Percentiles rank a stretch among this genome's conserved stretches.
Evolutionary conservation across 2,329 filamentous ascomycete species (phyloP).

Genomic region (Pleomassaria siparia): DNA sequence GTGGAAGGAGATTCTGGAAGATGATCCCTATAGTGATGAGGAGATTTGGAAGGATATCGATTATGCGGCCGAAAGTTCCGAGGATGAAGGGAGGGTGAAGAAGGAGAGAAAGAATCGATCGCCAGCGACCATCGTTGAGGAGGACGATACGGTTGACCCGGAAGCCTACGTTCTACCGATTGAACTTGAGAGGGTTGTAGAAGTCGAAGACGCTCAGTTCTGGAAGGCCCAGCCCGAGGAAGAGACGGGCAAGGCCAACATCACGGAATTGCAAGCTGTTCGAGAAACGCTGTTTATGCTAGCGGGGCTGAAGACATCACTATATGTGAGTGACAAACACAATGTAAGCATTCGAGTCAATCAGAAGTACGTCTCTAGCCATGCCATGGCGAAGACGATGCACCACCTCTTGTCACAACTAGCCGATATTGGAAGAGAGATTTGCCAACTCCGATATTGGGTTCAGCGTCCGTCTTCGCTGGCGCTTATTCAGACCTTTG

Average conservation of each 20-base stretch:
- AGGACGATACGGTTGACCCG: conserved; percentile 41
- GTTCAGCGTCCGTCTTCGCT: conserved; percentile 33
- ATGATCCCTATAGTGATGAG: conserved; percentile 72
- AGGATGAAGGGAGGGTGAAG: conserved; percentile 53
- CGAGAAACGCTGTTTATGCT: conserved; percentile 87
- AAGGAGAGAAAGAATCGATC: conserved; percentile 24
- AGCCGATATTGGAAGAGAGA: conserved; percentile 50
- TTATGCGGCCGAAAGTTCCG: conserved; percentile 66
- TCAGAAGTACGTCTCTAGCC: conserved; percentile 42
- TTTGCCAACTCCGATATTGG: conserved; percentile 56
- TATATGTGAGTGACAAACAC: conserved; percentile 57
- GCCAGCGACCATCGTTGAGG: conserved; percentile 39
- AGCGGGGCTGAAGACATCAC: conserved; percentile 70
- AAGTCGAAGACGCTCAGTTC: conserved; percentile 50
- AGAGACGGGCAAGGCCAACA: conserved; percentile 24
- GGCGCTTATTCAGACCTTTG: conserved; percentile 67
- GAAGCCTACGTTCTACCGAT: conserved; percentile 33
- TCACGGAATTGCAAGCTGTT: conserved; percentile 72
- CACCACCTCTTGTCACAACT: conserved; percentile 48
- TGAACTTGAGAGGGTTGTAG: conserved; percentile 33
- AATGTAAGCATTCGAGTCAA: conserved; percentile 36
- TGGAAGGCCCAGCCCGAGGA: conserved; percentile 41
- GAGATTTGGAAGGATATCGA: conserved; percentile 72
- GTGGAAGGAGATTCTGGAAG: conserved; percentile 77
- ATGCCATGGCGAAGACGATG: conserved; percentile 38